phyloP scores from a whole-genome alignment of 2,329 filamentous ascomycete species.

The Dothideomycetes sp. region DNA sequence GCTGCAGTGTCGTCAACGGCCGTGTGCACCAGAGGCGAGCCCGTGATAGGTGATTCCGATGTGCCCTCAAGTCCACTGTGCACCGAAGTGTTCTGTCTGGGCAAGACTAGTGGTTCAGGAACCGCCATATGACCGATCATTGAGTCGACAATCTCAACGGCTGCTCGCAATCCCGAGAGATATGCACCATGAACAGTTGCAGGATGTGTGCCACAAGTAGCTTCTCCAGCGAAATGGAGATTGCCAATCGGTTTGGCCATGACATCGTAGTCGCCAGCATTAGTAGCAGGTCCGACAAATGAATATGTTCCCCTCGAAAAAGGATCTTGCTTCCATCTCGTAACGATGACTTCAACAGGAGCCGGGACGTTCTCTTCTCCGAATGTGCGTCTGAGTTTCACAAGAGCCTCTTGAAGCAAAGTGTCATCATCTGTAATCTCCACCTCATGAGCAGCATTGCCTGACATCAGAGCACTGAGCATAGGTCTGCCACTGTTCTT shows the following conservation, averaged over 20 bases:
- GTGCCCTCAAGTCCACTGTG: slow-evolving; percentile 18
- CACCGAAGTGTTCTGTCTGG: slow-evolving; percentile 44
- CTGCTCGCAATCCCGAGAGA: slow-evolving; percentile 80
- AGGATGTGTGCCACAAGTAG: slow-evolving; percentile 90
- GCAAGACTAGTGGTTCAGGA: slow-evolving; percentile 63
- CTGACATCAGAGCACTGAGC: slow-evolving; percentile 88
- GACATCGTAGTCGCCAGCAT: slow-evolving; percentile 78
- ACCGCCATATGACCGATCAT: slow-evolving; percentile 75
- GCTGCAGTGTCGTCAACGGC: neutral
- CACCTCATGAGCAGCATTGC: slow-evolving; percentile 82
- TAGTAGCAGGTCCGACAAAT: slow-evolving; percentile 75
- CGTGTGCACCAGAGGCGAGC: neutral
- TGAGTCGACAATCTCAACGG: slow-evolving; percentile 71
- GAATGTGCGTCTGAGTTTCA: slow-evolving; percentile 69
- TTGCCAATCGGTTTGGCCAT: slow-evolving; percentile 83
- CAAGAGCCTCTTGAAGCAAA: slow-evolving; percentile 71
- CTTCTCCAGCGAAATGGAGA: slow-evolving; percentile 90
- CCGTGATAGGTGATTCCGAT: neutral
- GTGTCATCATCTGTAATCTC: slow-evolving; percentile 67
- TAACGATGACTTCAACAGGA: slow-evolving; percentile 79
- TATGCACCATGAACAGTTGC: slow-evolving; percentile 97
- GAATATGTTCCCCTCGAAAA: slow-evolving; percentile 96
- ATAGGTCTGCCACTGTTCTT: slow-evolving; percentile 79
- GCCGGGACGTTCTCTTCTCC: slow-evolving; percentile 53
- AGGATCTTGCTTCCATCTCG: slow-evolving; percentile 80